Conservation (phyloP, 805 yeast species). For the Candida jianshihensis region DNA sequence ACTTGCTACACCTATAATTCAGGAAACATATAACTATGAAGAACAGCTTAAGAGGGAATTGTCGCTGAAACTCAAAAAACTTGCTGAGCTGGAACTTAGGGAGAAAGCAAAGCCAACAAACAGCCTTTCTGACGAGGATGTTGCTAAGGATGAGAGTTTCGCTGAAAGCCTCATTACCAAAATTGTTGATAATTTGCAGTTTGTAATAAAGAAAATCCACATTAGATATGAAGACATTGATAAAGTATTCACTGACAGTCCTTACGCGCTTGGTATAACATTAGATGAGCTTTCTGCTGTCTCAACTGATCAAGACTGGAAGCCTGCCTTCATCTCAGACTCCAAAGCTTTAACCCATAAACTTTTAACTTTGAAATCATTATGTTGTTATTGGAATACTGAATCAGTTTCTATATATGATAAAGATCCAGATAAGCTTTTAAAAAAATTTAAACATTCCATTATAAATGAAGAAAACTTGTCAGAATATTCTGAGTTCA, state of each 20-base stretch:
- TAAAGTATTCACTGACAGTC: slow-evolving; percentile 58
- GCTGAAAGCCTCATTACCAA: slow-evolving; percentile 84
- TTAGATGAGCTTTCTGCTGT: slow-evolving; percentile 85
- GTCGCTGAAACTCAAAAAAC: slow-evolving; percentile 54
- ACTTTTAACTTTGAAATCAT: slow-evolving; percentile 62
- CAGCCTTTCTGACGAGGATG: slow-evolving; percentile 28
- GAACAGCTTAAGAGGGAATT: slow-evolving; percentile 58
- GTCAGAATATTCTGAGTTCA: slow-evolving; percentile 23
- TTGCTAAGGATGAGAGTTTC: slow-evolving; percentile 65
- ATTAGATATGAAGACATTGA: slow-evolving; percentile 81
- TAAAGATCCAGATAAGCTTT: slow-evolving; percentile 41
- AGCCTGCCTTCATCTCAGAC: slow-evolving; percentile 74
- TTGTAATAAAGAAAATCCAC: slow-evolving; percentile 87
- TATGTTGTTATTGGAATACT: slow-evolving; percentile 83
- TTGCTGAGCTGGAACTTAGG: slow-evolving; percentile 54
- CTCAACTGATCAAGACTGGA: slow-evolving; percentile 81
- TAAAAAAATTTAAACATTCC: slow-evolving; percentile 40
- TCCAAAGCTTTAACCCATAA: slow-evolving; percentile 65
- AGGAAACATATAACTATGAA: slow-evolving; percentile 43
- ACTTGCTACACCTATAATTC: slow-evolving; percentile 67
- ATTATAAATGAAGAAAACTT: slow-evolving; percentile 29
- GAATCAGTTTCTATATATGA: slow-evolving; percentile 42
- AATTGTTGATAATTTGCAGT: slow-evolving; percentile 86
- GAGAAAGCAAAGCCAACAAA: slow-evolving; percentile 37
- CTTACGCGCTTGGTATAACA: slow-evolving; percentile 79